A percentile compares a stretch with the other conserved stretches of the same genome.
Conservation (phyloP, 805 yeast genomes). For the Zygoascus biomembranicola region DNA sequence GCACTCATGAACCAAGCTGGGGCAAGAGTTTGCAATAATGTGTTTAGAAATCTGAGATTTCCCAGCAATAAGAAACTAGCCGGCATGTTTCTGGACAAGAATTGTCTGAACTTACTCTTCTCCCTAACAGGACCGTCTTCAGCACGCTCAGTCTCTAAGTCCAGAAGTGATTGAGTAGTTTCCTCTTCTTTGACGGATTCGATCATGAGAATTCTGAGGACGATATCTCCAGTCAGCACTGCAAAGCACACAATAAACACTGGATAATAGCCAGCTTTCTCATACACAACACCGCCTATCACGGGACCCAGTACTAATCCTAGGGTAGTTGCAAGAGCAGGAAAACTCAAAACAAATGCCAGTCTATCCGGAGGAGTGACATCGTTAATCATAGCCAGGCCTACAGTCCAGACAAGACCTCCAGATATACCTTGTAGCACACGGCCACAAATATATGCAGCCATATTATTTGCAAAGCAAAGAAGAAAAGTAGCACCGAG, state of each 20-base stretch:
- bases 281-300: conserved; percentile 29
- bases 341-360: conserved; percentile 25
- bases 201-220: conserved; percentile 26
- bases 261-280: conserved; percentile 25
- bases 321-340: conserved; percentile 23
- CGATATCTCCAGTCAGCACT: conserved; percentile 23
- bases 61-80: conserved; percentile 3
- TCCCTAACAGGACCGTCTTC: not conserved
- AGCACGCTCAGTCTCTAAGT: not conserved
- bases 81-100: too few relatives aligned
- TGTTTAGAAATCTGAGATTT: conserved; percentile 16
- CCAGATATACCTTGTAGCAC: conserved; percentile 28
- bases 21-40: conserved; percentile 20
- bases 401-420: conserved; percentile 30
- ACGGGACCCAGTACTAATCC: conserved; percentile 29
- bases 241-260: conserved; percentile 27
- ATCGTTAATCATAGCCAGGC: conserved; percentile 27
- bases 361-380: conserved; percentile 23
- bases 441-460: conserved; percentile 25
- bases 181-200: conserved; percentile 15
- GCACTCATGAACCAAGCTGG: conserved; percentile 26
- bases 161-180: too few relatives aligned
- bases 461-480: conserved; percentile 18
- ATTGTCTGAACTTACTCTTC: too few relatives aligned
- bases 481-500: conserved; percentile 26